Evolutionary conservation across 192 early-diverging fungal species (phyloP).

Genomic region (Rhizophagus sp.): DNA sequence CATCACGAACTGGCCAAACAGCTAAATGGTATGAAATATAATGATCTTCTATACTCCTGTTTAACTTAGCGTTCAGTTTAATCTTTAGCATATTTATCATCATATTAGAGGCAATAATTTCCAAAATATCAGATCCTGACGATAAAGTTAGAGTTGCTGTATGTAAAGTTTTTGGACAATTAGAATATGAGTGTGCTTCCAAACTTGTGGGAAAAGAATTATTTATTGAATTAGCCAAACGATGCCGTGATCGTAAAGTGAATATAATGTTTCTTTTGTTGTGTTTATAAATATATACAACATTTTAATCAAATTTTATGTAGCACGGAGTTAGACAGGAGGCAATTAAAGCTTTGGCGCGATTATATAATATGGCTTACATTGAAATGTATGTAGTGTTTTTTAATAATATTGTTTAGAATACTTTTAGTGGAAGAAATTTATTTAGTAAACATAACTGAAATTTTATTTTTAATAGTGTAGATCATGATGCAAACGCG

Average conservation of each 20-base stretch:
- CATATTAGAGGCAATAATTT: constrained; percentile 53
- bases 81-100: neutral
- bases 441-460: no score
- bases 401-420: neutral
- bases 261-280: neutral
- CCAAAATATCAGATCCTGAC: constrained; percentile 86
- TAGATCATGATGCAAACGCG: constrained; percentile 52
- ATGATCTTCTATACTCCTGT: no score
- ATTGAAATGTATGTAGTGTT: constrained; percentile 60
- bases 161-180: constrained; percentile 64
- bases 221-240: constrained; percentile 62
- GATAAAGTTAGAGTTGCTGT: constrained; percentile 84
- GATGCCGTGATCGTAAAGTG: constrained; percentile 91
- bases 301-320: neutral
- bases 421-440: no score
- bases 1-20: constrained; percentile 75
- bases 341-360: constrained; percentile 71
- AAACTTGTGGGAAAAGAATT: constrained; percentile 60
- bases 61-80: neutral
- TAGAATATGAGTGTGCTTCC: constrained; percentile 63
- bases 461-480: constrained; percentile 14
- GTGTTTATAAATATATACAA: neutral
- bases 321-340: constrained; percentile 66
- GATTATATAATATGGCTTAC: constrained; percentile 74
- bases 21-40: constrained; percentile 57